Base-by-base conservation (phyloP, 2,329 filamentous ascomycete genomes). In the Tolypocladium cylindrosporum region DNA sequence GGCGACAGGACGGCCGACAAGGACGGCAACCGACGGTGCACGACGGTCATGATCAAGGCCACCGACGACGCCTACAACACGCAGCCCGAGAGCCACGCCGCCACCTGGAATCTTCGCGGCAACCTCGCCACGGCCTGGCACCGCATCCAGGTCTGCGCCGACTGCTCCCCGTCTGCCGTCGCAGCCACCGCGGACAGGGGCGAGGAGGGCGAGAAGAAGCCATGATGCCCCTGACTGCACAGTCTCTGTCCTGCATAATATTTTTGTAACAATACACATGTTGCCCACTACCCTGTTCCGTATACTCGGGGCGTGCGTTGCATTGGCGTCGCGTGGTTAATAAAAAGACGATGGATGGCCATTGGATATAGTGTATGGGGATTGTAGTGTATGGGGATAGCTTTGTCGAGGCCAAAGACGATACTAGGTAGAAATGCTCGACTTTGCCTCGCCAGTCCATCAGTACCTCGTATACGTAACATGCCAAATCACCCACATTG, bases 111-210 rank as follows among this genome's bases (percentile, higher is more conserved):
- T 60, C 73, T 85, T 41, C 75, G 84, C 2, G 85, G 85, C 0
- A 87, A 87, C 67, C 73, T 87, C 57, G 83, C 83, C 2, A 86
- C 82, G n/a, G 84, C 83, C 1, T 88, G 85, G 85, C 84, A 88
- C 66, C 78, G 83, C 2, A 74, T 87, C 3, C 69, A 66, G 53
- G 64, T 76, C 3, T 74, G 68, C 39, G 65, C 70, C 13, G 71
- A 74, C 43, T 71, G 71, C 56, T 59, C 65, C 1, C 60, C 39
- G 9, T 39, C 21, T 1, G 42, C 55, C 19, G 27, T 51, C 1
- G 48, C 31, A 7, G 31, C 48, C 4, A 13, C 16, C 40, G 48
- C 48, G 11, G 42, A 6, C 9, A n/a, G 34, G 27, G 45, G 14
- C 45, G n/a, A 7, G 4, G n/a, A 42, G 8, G 42, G 21, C 10